Evolutionary conservation across 75 land plant genomes (phyloP).

Genomic region (Azolla pinnata): DNA sequence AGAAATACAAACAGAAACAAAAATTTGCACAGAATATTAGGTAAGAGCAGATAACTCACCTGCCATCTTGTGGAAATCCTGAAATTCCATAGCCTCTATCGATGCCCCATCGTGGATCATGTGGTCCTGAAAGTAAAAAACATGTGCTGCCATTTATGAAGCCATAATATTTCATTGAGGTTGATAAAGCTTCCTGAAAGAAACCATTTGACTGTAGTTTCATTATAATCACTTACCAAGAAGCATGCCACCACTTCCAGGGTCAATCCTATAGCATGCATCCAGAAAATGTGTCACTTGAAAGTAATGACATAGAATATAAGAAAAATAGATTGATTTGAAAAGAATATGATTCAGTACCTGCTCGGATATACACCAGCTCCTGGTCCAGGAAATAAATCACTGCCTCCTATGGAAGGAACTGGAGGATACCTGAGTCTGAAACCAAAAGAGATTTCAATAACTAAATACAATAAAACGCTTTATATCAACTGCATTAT

Average conservation of each 20-base stretch:
- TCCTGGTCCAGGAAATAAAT: slow-evolving; percentile 62
- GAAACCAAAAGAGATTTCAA: too few relatives aligned
- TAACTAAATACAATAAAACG: too few relatives aligned
- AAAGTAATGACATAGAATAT: too few relatives aligned
- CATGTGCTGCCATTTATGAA: too few relatives aligned
- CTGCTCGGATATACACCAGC: slow-evolving; percentile 71
- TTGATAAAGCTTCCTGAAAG: background rate
- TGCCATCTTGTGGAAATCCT: slow-evolving; percentile 20
- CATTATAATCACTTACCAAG: slow-evolving; percentile 28
- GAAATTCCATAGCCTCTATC: slow-evolving; percentile 13
- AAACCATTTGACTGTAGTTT: background rate
- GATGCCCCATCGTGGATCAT: slow-evolving; percentile 67
- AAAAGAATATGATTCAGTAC: slow-evolving; percentile 22
- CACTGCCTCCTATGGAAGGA: slow-evolving; percentile 38
- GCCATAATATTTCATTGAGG: background rate
- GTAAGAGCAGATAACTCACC: slow-evolving; percentile 11
- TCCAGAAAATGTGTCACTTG: background rate
- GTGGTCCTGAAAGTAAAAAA: slow-evolving; percentile 48
- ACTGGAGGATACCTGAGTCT: slow-evolving; percentile 35
- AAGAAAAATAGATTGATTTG: too few relatives aligned
- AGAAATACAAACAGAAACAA: too few relatives aligned
- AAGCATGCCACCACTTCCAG: slow-evolving; percentile 59
- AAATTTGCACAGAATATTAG: slow-evolving; percentile 2
- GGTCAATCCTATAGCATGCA: slow-evolving; percentile 22
- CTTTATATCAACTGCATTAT: too few relatives aligned